phyloP scores from a whole-genome alignment of 129 eudicot species.

The Arctium lappa region DNA sequence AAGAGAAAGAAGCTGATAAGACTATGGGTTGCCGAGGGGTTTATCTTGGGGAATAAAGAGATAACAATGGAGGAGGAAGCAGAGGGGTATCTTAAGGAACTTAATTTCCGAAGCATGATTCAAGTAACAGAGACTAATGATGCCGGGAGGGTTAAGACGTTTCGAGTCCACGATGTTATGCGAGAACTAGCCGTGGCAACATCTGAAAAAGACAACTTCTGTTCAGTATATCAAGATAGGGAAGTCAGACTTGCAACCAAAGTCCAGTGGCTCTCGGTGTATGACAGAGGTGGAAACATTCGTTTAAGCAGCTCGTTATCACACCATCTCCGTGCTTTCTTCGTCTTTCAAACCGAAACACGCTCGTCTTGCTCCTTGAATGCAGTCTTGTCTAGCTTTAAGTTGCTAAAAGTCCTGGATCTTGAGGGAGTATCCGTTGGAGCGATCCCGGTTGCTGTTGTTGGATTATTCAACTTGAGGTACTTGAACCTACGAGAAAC shows the following conservation, averaged over 20 bases:
- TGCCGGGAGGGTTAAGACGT: conserved; percentile 49
- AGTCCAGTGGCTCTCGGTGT: conserved; percentile 36
- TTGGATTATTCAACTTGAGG: conserved; percentile 45
- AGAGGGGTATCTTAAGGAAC: conserved; percentile 54
- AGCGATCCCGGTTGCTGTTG: conserved; percentile 35
- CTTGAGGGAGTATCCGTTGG: conserved; percentile 39
- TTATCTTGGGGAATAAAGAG: conserved; percentile 48
- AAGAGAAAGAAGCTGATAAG: conserved; percentile 59
- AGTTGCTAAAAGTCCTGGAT: conserved; percentile 49
- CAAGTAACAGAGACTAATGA: conserved; percentile 56
- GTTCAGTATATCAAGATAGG: conserved; percentile 34
- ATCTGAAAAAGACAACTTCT: conserved; percentile 46
- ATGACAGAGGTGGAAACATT: conserved; percentile 32
- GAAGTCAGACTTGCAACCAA: conserved; percentile 25
- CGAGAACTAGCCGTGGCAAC: conserved; percentile 45
- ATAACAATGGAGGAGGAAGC: conserved; percentile 61
- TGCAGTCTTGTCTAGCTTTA: conserved; percentile 37
- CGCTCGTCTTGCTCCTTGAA: conserved; percentile 26
- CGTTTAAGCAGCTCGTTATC: conserved; percentile 27
- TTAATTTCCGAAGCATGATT: conserved; percentile 59
- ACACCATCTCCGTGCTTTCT: conserved; percentile 49
- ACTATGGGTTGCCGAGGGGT: conserved; percentile 73
- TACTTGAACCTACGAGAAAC: conserved; percentile 55
- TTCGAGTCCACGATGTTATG: conserved; percentile 54
- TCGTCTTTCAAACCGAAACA: conserved; percentile 42